phyloP scores from a whole-genome alignment of 1,284 basidiomycete species.

The Sanghuangporus sanghuang region DNA sequence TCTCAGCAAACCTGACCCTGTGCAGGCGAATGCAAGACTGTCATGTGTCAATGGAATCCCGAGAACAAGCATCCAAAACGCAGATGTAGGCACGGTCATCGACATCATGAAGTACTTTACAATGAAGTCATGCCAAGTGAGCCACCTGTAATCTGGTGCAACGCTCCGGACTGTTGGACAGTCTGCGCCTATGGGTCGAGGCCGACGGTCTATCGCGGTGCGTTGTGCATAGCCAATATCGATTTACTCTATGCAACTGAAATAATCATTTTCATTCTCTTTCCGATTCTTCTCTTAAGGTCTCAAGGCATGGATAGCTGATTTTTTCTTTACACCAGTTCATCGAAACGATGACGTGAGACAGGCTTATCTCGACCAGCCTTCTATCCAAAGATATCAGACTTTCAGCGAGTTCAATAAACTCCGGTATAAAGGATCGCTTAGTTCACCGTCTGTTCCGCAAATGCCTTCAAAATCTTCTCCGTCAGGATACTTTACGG shows the following conservation, averaged over 20 bases:
- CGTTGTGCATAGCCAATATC: not conserved
- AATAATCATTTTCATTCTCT: not conserved
- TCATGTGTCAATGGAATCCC: constrained; percentile 12
- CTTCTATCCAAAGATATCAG: not conserved
- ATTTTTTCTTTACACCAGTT: not conserved
- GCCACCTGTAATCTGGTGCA: constrained; percentile 11
- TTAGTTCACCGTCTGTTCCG: not conserved
- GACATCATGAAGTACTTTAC: not conserved
- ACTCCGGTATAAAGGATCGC: not conserved
- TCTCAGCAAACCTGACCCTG: not conserved
- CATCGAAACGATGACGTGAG: not conserved
- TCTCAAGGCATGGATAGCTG: not conserved
- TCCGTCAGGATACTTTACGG: not conserved
- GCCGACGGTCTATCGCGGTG: constrained; percentile 1
- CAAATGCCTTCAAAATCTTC: not conserved
- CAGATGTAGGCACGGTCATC: constrained; percentile 3
- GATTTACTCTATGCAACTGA: not conserved
- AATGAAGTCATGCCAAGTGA: not conserved
- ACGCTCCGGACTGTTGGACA: constrained; percentile 5
- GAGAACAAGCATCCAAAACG: constrained; percentile 1
- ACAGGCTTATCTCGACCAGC: not conserved
- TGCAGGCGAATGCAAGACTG: not conserved
- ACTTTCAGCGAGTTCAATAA: constrained; percentile 1
- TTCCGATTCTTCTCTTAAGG: not conserved
- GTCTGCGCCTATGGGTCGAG: constrained; percentile 10